phyloP scores from a whole-genome alignment of 345 rosid species.

The Pelargonium nanum region DNA sequence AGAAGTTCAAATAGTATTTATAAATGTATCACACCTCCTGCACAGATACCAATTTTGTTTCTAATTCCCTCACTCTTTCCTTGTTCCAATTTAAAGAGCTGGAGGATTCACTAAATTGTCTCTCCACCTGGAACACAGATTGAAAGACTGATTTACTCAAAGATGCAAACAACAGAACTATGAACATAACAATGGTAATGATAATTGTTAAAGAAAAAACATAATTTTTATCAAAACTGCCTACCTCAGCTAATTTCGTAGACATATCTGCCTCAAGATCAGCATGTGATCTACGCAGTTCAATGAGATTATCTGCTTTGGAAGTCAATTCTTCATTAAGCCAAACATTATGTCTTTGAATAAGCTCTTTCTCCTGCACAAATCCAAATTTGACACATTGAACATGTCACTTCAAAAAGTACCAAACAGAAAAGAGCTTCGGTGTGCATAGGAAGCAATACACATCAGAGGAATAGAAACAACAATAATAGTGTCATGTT shows the following conservation, averaged over 20 bases:
- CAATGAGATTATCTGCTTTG: constrained; percentile 53
- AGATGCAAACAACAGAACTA: neutral
- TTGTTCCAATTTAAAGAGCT: constrained; percentile 61
- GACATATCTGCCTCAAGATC: constrained; percentile 78
- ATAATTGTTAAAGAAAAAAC: neutral
- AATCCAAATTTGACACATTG: constrained; percentile 12
- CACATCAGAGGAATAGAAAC: neutral
- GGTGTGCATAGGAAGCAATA: no score
- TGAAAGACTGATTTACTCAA: neutral
- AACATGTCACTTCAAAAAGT: neutral
- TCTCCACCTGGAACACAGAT: constrained; percentile 40
- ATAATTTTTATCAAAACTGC: no score
- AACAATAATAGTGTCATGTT: no score
- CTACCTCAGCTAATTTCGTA: constrained; percentile 62
- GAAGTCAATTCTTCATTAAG: constrained; percentile 75
- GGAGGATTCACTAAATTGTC: constrained; percentile 45
- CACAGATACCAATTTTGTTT: constrained; percentile 33
- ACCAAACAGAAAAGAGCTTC: no score
- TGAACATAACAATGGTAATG: constrained; percentile 1
- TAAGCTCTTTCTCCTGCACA: constrained; percentile 81
- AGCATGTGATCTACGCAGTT: constrained; percentile 50
- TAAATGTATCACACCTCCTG: constrained; percentile 47
- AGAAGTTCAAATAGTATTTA: neutral
- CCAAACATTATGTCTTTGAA: constrained; percentile 82
- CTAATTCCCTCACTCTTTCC: constrained; percentile 71